Evolutionary conservation across 75 land plant genomes (phyloP), one percentile per base, ranked within the genome.

Genomic region (Pinus taeda): DNA sequence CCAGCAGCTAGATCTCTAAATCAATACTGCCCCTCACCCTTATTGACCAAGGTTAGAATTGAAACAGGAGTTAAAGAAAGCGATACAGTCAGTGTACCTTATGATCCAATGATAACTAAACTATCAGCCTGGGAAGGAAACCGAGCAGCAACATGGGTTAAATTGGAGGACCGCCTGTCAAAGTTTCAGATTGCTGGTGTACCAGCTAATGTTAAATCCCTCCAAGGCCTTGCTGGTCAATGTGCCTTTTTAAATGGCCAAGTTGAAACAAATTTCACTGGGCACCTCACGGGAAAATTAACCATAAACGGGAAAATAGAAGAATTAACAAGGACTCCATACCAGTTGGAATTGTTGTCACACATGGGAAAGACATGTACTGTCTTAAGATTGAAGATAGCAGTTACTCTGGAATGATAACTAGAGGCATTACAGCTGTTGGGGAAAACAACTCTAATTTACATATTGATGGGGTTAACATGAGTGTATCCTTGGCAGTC

Each of bases 71-170:
- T 96, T 17, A 90, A 83, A 67, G 81, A 92, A 87, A 92, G 95
- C 60, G 98, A 97, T 76, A 67, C 83, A 60, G 97, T 97, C 39
- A 92, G 91, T 76, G 88, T 92, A 79, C 91, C 88, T 81, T 96
- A 96, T 83, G 99, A 96, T 83, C 99, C 99, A 57, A 97, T 97
- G 99, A 94, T 97, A 77, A 95, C 99, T 59, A 97, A 97, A 75
- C 93, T 94, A 60, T 98, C 92, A 36, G 98, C 94, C 3, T 91
- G 93, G 95, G 97, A 98, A 60, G 87, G 82, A 82, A 85, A 86
- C 78, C 95, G 98, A 13, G 60, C 79, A 75, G 83, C 90, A 49
- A 98, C 99, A 75, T 75, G 94, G 77, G 78, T 86, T 29, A 97
- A 94, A 71, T 62, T 97, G 74, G 89, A 88, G 77, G 81, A 92